Base-by-base conservation (phyloP, 2,329 filamentous ascomycete genomes). In the Fusarium torulosum region DNA sequence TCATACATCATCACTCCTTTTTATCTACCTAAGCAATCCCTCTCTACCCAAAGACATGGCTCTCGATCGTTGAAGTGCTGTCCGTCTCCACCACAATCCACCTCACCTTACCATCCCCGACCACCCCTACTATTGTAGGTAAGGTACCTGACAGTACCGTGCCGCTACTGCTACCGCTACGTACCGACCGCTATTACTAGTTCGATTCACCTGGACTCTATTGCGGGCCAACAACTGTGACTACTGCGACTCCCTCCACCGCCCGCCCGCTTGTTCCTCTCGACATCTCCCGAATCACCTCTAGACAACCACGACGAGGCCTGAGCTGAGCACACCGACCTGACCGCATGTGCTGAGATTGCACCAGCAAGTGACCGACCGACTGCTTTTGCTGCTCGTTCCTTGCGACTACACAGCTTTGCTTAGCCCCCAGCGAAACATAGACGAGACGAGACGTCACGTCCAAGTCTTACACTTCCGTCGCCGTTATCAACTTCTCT, bases 211-310 rank as follows among this genome's bases (percentile, higher is more conserved):
- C 29, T 63, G 44, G 29, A 49, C 58, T 62, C 42, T 64, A 63
- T 56, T 69, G 53, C 66, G 60, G 62, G 63, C 59, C 59, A 42
- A 67, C 59, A 29, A 67, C 35, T 37, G 35, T 37, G 35, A 67
- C 50, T 66, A 49, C 62, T 63, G 53, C 53, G 62, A 61, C 50
- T 50, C 51, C 67, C 65, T 72, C 70, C 63, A 72, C 70, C 70
- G 70, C 70, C 60, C 70, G 66, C 68, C 61, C 58, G 66, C 61
- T 59, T 55, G 67, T 69, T 61, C 66, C 62, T 67, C 59, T 72
- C 55, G 65, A 69, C 65, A 55, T 71, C 65, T 63, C 67, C 65
- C 68, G 63, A 72, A 57, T 58, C 54, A 67, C 62, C 57, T 71
- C 47, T 66, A 59, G 58, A 68, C 60, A 58, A 59, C 56, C 58